phyloP scores from a whole-genome alignment of 1,139 yeast species.

The Debaryomyces sp. region DNA sequence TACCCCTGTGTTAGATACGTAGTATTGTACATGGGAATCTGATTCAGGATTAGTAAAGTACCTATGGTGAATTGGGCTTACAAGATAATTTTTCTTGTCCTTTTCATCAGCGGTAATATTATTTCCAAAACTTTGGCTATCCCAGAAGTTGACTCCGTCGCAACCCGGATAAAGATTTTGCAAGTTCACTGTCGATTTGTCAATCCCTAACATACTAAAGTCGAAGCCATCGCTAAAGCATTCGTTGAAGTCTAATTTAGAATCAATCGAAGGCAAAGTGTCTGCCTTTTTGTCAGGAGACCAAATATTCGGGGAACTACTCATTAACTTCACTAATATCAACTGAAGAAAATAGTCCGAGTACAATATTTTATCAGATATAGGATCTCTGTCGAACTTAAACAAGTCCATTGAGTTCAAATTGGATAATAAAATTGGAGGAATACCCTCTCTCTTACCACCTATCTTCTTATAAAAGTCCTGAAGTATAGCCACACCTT shows the following conservation, averaged over 20 bases:
- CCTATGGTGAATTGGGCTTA: slow-evolving; percentile 74
- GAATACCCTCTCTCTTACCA: slow-evolving; percentile 37
- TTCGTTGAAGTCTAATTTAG: slow-evolving; percentile 8
- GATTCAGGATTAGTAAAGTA: slow-evolving; percentile 90
- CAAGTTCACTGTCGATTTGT: background rate
- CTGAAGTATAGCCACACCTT: slow-evolving; percentile 75
- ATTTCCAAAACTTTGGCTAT: background rate
- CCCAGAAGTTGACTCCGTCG: slow-evolving; percentile 1
- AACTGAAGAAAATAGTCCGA: slow-evolving; percentile 69
- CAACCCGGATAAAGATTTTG: slow-evolving; percentile 2
- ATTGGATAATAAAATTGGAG: slow-evolving; percentile 51
- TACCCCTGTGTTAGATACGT: slow-evolving; percentile 67
- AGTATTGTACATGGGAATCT: slow-evolving; percentile 79
- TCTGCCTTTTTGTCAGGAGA: slow-evolving; percentile 48
- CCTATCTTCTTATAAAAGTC: slow-evolving; percentile 64
- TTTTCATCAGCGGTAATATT: background rate
- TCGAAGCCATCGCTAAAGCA: slow-evolving; percentile 1
- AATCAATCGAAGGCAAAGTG: slow-evolving; percentile 8
- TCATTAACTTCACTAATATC: slow-evolving; percentile 66
- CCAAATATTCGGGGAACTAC: slow-evolving; percentile 73
- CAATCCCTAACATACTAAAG: slow-evolving; percentile 3
- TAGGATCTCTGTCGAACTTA: slow-evolving; percentile 64
- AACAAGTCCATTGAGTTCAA: slow-evolving; percentile 77
- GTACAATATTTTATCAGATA: slow-evolving; percentile 62
- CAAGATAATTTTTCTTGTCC: slow-evolving; percentile 2